Percentiles rank a stretch among this genome's conserved stretches.
These are phyloP conservation scores for Quercus bicolor DNA, from an alignment of 306 rosid species.

Conservation along the genomic window DNA sequence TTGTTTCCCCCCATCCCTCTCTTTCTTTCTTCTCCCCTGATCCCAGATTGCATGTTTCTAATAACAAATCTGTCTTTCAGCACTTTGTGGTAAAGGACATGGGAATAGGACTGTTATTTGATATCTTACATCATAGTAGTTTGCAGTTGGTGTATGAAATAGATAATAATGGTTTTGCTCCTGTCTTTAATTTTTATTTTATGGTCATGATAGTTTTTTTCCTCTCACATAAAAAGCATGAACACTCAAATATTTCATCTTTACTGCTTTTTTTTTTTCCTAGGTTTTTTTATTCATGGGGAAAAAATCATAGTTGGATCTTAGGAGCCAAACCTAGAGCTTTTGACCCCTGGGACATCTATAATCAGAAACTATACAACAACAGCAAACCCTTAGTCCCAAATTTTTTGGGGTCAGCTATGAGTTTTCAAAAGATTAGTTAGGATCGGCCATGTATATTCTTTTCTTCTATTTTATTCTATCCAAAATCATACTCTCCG, in stretches of 20 bases:
- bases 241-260: neutral
- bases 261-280: neutral
- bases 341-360: neutral
- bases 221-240: neutral
- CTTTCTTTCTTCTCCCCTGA: neutral
- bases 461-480: too few relatives aligned
- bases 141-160: neutral
- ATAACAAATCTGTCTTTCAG: slow-evolving; percentile 17
- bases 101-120: neutral
- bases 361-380: neutral
- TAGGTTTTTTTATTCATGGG: neutral
- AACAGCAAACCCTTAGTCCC: too few relatives aligned
- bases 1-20: neutral
- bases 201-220: neutral
- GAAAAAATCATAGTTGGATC: neutral
- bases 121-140: neutral
- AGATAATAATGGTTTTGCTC: neutral
- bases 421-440: too few relatives aligned
- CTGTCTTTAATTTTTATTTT: neutral
- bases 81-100: neutral
- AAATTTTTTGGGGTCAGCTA: too few relatives aligned
- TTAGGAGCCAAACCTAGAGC: neutral
- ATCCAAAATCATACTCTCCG: too few relatives aligned
- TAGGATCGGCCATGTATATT: too few relatives aligned
- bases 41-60: neutral